These are phyloP conservation scores for Nitzschia sp. DNA, from an alignment of 108 stramenopile species.

Conservation along the genomic window DNA sequence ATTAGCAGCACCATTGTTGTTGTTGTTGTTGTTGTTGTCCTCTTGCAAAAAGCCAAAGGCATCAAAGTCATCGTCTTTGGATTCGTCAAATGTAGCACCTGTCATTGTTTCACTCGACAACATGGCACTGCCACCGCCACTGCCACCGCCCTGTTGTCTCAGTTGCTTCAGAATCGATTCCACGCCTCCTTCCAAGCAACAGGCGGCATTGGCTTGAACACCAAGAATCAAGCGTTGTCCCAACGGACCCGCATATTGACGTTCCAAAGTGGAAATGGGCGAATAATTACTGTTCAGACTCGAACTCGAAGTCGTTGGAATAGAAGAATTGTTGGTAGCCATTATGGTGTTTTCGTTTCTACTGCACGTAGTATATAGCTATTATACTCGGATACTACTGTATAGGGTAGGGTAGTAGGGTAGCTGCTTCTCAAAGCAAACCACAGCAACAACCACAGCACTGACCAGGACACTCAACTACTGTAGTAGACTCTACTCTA, in stretches of 20 bases:
- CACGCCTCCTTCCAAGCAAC: constrained; percentile 59
- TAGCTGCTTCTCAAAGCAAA: no score
- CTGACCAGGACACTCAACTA: no score
- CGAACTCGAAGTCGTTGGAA: constrained; percentile 11
- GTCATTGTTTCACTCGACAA: neutral
- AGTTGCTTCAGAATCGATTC: constrained; percentile 60
- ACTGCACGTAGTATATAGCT: no score
- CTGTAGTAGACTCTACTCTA: no score
- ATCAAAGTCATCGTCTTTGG: constrained; percentile 27
- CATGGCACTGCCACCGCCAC: no score
- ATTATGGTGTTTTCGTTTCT: no score
- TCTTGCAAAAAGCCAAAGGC: constrained; percentile 43
- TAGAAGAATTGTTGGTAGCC: neutral
- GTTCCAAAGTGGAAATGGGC: constrained; percentile 53
- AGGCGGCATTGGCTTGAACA: constrained; percentile 45
- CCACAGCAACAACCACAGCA: no score
- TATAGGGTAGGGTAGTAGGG: no score
- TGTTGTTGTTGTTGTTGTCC: neutral
- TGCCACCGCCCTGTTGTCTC: neutral
- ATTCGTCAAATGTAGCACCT: constrained; percentile 6
- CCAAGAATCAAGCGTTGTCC: constrained; percentile 55
- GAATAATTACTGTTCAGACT: constrained; percentile 25
- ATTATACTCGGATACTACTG: no score
- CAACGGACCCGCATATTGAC: constrained; percentile 37
- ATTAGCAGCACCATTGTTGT: no score